Evolutionary conservation across 257 asterid genomes (phyloP).

Genomic region (Fraxinus americana): DNA sequence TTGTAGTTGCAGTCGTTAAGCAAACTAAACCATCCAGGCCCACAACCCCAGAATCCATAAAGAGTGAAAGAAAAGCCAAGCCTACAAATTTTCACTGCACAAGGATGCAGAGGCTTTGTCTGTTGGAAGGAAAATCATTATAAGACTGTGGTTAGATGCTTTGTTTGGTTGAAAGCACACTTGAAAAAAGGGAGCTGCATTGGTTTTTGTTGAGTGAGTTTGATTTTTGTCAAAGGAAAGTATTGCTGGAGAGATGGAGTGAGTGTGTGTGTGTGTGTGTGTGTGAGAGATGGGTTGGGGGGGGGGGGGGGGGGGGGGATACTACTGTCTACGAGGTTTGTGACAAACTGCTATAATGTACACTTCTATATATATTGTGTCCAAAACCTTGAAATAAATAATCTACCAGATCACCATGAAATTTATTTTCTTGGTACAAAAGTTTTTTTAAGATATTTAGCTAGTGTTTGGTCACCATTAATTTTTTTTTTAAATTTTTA

Average conservation of each 20-base stretch:
- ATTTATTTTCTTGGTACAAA: too few relatives aligned
- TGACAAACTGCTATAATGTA: slow-evolving; percentile 32
- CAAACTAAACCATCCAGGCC: slow-evolving; percentile 51
- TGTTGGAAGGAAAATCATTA: slow-evolving; percentile 53
- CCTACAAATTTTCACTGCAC: slow-evolving; percentile 29
- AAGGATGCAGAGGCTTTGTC: slow-evolving; percentile 36
- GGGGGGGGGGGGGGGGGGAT: not conserved
- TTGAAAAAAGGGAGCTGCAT: slow-evolving; percentile 29
- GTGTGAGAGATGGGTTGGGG: slow-evolving; percentile 11
- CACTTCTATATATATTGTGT: too few relatives aligned
- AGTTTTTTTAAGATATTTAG: too few relatives aligned
- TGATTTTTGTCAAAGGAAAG: slow-evolving; percentile 62
- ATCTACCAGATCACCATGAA: too few relatives aligned
- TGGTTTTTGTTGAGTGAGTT: slow-evolving; percentile 49
- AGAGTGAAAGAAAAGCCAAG: slow-evolving; percentile 8
- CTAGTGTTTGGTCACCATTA: too few relatives aligned
- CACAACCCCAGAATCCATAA: slow-evolving; percentile 73
- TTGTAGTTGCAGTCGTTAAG: slow-evolving; percentile 32
- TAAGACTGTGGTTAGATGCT: slow-evolving; percentile 30
- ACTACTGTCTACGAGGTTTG: slow-evolving; percentile 37
- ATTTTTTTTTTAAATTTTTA: too few relatives aligned
- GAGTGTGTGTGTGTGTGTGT: too few relatives aligned
- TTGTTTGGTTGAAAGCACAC: slow-evolving; percentile 36
- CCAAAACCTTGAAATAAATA: too few relatives aligned
- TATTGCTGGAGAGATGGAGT: slow-evolving; percentile 43